These are phyloP conservation scores for Pythium grandisporangium DNA, from an alignment of 352 stramenopile species.

Conservation along the genomic window DNA sequence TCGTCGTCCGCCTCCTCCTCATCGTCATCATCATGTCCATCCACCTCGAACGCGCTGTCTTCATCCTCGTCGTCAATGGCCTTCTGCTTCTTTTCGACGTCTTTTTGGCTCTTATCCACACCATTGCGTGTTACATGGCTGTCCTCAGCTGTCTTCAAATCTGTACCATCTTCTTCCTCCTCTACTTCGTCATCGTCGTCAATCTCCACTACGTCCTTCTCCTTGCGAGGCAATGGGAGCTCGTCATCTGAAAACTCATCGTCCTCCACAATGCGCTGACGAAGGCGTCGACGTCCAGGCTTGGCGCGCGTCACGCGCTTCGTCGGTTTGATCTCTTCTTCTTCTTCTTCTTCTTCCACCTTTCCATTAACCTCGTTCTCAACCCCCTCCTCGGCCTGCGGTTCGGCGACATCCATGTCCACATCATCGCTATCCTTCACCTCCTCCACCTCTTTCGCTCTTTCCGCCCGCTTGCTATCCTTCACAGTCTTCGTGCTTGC, in stretches of 20 bases:
- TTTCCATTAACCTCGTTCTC: not conserved
- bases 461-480: not conserved
- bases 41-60: not conserved
- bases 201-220: conserved; percentile 8
- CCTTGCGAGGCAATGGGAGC: conserved; percentile 11
- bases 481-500: too few relatives aligned
- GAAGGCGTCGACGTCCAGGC: conserved; percentile 41
- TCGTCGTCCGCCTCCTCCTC: not conserved
- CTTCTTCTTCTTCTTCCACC: conserved; percentile 8
- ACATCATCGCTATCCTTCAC: too few relatives aligned
- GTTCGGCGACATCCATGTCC: conserved; percentile 18
- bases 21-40: conserved; percentile 2
- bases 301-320: conserved; percentile 1
- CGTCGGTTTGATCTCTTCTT: conserved; percentile 1
- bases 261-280: conserved; percentile 49
- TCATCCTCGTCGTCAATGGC: conserved; percentile 6
- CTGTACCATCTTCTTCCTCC: conserved; percentile 4
- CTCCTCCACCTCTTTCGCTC: conserved; percentile 10
- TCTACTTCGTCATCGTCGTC: conserved; percentile 1
- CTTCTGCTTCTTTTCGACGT: conserved; percentile 4
- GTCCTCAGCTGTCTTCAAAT: too few relatives aligned
- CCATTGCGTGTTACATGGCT: too few relatives aligned
- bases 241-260: conserved; percentile 39
- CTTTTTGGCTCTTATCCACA: conserved; percentile 14
- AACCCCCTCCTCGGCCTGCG: not conserved